Evolutionary conservation across 208 protist species (phyloP).

Genomic region (Trypanosoma caninum): DNA sequence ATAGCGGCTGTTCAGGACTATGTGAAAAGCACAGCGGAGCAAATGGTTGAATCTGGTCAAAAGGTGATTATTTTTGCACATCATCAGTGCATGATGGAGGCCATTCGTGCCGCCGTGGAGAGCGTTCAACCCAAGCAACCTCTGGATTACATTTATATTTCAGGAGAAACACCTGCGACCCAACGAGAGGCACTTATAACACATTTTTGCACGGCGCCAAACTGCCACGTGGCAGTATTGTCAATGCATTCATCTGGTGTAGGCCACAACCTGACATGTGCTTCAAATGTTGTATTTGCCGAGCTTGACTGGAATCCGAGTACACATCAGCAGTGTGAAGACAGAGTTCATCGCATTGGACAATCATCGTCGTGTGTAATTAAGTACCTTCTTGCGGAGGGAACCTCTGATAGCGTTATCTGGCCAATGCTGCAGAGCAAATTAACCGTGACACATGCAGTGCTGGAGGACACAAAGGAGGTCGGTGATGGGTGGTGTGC

Average conservation of each 20-base stretch:
- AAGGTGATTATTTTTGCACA: conserved; percentile 95
- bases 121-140: conserved; percentile 50
- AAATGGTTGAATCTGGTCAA: conserved; percentile 64
- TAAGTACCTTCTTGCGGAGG: conserved; percentile 92
- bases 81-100: conserved; percentile 92
- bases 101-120: conserved; percentile 73
- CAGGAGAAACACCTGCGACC: conserved; percentile 71
- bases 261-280: conserved; percentile 94
- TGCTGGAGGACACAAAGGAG: conserved; percentile 49
- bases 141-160: conserved; percentile 91
- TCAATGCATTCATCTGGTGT: conserved; percentile 95
- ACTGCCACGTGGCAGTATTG: conserved; percentile 81
- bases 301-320: conserved; percentile 98
- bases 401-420: conserved; percentile 87
- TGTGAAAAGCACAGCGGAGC: conserved; percentile 66
- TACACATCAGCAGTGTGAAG: conserved; percentile 95
- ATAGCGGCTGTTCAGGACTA: conserved; percentile 90
- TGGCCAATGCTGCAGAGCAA: conserved; percentile 90
- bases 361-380: conserved; percentile 86
- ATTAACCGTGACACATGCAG: conserved; percentile 73
- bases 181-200: conserved; percentile 67
- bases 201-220: conserved; percentile 72
- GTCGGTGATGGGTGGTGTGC: conserved; percentile 8
- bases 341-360: conserved; percentile 96
- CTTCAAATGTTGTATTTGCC: conserved; percentile 94